phyloP scores from a whole-genome alignment of 106 monocot species.

The Platanthera guangdongensis region DNA sequence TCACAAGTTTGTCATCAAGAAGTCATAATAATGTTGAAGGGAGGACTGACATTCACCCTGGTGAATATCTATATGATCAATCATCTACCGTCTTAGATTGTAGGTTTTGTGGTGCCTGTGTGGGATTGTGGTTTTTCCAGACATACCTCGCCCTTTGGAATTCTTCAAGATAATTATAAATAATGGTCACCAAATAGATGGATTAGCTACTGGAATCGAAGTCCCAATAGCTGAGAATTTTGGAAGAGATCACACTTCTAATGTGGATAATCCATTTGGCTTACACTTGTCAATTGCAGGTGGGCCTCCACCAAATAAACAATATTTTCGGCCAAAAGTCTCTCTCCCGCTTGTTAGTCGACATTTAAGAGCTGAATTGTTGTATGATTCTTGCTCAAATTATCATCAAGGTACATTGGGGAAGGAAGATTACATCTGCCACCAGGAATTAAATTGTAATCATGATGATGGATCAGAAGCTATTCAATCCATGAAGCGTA shows the following conservation, averaged over 20 bases:
- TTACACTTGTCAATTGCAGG: constrained; percentile 79
- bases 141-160: constrained; percentile 53
- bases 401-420: constrained; percentile 3
- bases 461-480: constrained; percentile 12
- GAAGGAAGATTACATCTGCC: neutral
- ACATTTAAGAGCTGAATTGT: constrained; percentile 52
- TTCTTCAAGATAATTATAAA: constrained; percentile 48
- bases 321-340: constrained; percentile 70
- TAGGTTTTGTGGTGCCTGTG: constrained; percentile 80
- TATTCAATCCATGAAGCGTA: constrained; percentile 46
- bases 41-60: constrained; percentile 3
- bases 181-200: constrained; percentile 19
- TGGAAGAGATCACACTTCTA: constrained; percentile 7
- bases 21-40: constrained; percentile 11
- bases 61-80: constrained; percentile 49
- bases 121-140: constrained; percentile 74
- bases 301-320: constrained; percentile 70
- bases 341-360: constrained; percentile 81
- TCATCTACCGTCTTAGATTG: constrained; percentile 75
- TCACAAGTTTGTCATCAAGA: constrained; percentile 17
- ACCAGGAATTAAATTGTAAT: constrained; percentile 8
- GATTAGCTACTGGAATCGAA: constrained; percentile 6
- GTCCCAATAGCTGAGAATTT: constrained; percentile 12
- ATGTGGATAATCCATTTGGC: constrained; percentile 12
- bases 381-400: constrained; percentile 9